Conservation (phyloP, 2,329 filamentous ascomycete species). For the Exophiala viscosa region DNA sequence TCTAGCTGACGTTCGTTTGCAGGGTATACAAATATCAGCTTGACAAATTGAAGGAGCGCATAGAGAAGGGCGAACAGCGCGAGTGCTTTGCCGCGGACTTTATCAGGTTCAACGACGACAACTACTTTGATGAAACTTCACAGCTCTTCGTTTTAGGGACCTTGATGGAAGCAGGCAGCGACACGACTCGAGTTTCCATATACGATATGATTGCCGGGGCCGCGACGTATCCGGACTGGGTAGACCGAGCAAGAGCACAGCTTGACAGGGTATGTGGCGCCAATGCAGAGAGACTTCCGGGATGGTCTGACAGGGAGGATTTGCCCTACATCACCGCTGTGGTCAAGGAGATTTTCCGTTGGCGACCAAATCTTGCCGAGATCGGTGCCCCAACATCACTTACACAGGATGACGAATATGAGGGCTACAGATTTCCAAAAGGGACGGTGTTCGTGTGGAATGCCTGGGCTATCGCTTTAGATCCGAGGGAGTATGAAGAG, state of each 20-base stretch:
- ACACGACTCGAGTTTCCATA: conserved; percentile 28
- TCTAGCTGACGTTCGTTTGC: neutral
- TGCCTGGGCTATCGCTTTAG: neutral
- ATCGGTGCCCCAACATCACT: conserved; percentile 37
- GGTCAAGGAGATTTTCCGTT: conserved; percentile 34
- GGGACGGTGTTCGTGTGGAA: conserved; percentile 42
- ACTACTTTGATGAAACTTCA: conserved; percentile 6
- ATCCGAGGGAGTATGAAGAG: neutral
- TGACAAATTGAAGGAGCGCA: neutral
- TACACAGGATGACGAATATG: conserved; percentile 31
- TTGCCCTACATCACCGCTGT: conserved; percentile 35
- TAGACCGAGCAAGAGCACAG: conserved; percentile 21
- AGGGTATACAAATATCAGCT: conserved; percentile 3
- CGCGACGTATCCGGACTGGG: conserved; percentile 26
- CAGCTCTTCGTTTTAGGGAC: neutral
- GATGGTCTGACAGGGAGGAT: conserved; percentile 28
- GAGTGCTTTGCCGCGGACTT: conserved; percentile 4
- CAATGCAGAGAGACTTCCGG: conserved; percentile 29
- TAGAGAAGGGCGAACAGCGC: conserved; percentile 8
- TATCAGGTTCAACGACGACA: conserved; percentile 9
- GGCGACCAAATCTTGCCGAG: conserved; percentile 32
- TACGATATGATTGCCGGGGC: conserved; percentile 28
- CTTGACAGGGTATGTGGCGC: conserved; percentile 22
- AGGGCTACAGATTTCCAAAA: conserved; percentile 47
- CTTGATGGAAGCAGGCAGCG: conserved; percentile 30